These are phyloP conservation scores for Trichoderma semiorbis DNA, from an alignment of 2,329 filamentous ascomycete species.

Conservation along the genomic window DNA sequence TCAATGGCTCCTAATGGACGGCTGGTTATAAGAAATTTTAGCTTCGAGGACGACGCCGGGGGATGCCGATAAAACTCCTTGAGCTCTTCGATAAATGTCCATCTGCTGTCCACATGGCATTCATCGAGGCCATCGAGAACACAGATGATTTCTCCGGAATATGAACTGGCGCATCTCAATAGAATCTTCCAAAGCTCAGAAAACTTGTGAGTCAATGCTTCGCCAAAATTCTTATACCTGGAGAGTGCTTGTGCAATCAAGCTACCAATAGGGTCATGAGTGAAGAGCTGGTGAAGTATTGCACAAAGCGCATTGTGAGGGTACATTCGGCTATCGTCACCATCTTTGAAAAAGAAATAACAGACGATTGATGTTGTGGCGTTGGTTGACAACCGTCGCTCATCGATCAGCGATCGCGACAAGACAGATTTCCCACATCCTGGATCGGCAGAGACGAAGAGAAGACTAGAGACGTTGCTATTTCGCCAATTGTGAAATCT, in stretches of 20 bases:
- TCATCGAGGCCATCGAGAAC: constrained; percentile 34
- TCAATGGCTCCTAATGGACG: constrained; percentile 27
- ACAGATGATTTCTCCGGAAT: constrained; percentile 27
- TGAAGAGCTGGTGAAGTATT: constrained; percentile 30
- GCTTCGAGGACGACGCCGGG: background rate
- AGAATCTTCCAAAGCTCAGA: constrained; percentile 17
- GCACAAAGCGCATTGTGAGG: constrained; percentile 23
- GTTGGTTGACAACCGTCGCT: constrained; percentile 23
- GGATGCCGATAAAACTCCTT: constrained; percentile 15
- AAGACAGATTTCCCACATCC: constrained; percentile 34
- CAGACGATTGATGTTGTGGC: constrained; percentile 26
- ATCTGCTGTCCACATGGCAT: constrained; percentile 23
- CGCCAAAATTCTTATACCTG: background rate
- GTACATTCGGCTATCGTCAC: constrained; percentile 23
- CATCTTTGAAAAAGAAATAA: constrained; percentile 37
- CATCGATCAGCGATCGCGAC: constrained; percentile 28
- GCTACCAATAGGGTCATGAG: constrained; percentile 12
- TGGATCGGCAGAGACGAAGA: constrained; percentile 34
- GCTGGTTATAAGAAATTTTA: constrained; percentile 35
- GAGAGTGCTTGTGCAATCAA: background rate
- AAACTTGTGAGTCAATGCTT: background rate
- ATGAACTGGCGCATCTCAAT: constrained; percentile 4
- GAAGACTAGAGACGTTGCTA: constrained; percentile 21
- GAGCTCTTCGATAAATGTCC: constrained; percentile 20
- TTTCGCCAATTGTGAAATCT: constrained; percentile 29